Evolutionary conservation across 2,329 filamentous ascomycete species (phyloP), one percentile per base, ranked within the genome.

Genomic region (Alternaria sp.): DNA sequence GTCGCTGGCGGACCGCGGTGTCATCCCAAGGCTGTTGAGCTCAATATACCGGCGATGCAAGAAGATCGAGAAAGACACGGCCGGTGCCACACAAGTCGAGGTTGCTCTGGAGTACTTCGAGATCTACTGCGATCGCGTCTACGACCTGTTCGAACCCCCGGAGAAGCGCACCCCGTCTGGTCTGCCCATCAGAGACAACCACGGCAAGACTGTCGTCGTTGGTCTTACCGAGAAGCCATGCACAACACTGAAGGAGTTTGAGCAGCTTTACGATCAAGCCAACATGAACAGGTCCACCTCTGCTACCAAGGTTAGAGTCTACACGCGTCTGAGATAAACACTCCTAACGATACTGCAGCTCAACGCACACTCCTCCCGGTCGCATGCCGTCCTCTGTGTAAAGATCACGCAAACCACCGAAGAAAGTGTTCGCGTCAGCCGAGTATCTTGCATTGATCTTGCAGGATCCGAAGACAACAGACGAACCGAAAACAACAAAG

Each of bases 51-150:
- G 94, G 49, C 86, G 92, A 62, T 90, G 90, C 65, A 92, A 93
- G 79, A 97, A 96, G 83, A 89, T 95, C 18, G 86, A 88, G 66
- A 95, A 94, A 79, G 93, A 97, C 72, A 86, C 89, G 2, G 83
- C 85, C 5, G 92, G 89, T 11, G 83, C 88, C 53, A 94, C 90
- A 0, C 85, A 82, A 2, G 92, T 96, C 22, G 83, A 87, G 9
- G 92, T 97, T 16, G 85, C 88, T 12, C 85, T 97, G 73, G 94
- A 92, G 28, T 97, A 97, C 81, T 97, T 97, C 81, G 94, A 97
- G 78, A 97, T 97, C 68, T 97, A 97, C 81, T 97, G 96, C 78
- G 94, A 97, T 82, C 94, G 94, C 76, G 93, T 97, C 20, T 97
- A 90, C 73, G 94, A 97, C 76, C 83, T 97, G 32, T 92, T 97